Evolutionary conservation across 208 protist genomes (phyloP), one percentile per base, ranked within the genome.

Genomic region (Leishmania amazonensis): DNA sequence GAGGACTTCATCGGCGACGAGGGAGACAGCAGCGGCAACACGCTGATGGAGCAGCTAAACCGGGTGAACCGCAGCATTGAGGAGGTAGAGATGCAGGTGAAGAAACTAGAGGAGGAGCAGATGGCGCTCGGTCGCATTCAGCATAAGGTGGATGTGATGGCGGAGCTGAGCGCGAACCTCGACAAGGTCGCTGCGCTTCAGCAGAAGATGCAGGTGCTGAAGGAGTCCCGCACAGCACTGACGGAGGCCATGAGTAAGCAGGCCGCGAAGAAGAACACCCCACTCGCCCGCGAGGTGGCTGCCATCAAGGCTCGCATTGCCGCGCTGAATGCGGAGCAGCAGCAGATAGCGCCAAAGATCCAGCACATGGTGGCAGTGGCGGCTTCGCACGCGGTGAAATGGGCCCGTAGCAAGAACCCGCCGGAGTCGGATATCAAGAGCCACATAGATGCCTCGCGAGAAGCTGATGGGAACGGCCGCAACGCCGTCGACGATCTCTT

Each of bases 371-470:
- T 79, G 11, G 49, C 62, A 53, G 83, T 96, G 31, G 91, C 92
- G 21, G 82, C 90, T 4, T 78, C 60, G 1, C 89, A 97, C 81
- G 92, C 92, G 42, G 84, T 97, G 31, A 90, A 89, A 58, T 97
- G 94, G 92, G 92, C 92, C 0, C 91, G 94, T 65, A 85, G 83
- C 76, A 97, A 96, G 83, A 96, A 97, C 83, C 91, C 92, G 35
- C 90, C 92, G 6, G 87, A 79, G 77, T 83, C 88, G 38, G 88
- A 91, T 38, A 24, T 82, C n/a, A 54, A 21, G 49, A 68, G 54
- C 49, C 24, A 21, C 54, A 42, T 54, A 13, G 83, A 68, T 72
- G 38, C 81, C 40, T 65, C 57, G 49, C 38, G 28, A 9, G 70
- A 35, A 21, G 42, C 62, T 24, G 60, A 24, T 11, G 31, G 28